Conservation (phyloP, 345 rosid species). For the Cochlearia excelsa region DNA sequence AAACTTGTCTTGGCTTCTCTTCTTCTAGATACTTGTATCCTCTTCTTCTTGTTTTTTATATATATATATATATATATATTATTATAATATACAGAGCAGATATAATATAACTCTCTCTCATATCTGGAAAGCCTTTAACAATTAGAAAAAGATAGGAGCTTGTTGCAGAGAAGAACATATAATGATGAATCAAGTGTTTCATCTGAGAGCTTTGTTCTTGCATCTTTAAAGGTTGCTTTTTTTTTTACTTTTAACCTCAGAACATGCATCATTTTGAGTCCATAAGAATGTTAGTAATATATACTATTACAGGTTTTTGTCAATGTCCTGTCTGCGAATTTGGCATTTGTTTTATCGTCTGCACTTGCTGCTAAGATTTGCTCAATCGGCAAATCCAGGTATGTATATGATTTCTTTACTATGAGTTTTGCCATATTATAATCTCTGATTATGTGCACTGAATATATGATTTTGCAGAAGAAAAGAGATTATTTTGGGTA, state of each 20-base stretch:
- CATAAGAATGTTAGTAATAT: background rate
- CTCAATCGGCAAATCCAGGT: slow-evolving; percentile 48
- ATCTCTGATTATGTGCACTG: slow-evolving; percentile 2
- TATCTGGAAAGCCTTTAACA: slow-evolving; percentile 42
- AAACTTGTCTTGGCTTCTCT: slow-evolving; percentile 54
- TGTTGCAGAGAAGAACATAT: slow-evolving; percentile 39
- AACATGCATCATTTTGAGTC: slow-evolving; percentile 1
- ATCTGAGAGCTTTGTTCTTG: slow-evolving; percentile 28
- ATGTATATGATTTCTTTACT: background rate
- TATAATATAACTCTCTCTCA: background rate
- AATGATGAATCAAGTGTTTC: slow-evolving; percentile 41
- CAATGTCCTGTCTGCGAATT: slow-evolving; percentile 59
- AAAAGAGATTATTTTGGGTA: slow-evolving; percentile 49
- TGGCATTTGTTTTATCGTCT: slow-evolving; percentile 49
- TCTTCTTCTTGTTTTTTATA: slow-evolving; percentile 1
- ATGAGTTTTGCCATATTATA: background rate
- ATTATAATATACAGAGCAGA: background rate
- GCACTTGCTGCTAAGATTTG: slow-evolving; percentile 41
- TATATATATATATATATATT: background rate
- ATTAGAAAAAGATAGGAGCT: slow-evolving; percentile 49
- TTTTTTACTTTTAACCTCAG: background rate
- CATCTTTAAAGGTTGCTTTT: slow-evolving; percentile 21
- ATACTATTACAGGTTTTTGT: slow-evolving; percentile 45
- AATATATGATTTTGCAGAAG: slow-evolving; percentile 23
- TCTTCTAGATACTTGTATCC: slow-evolving; percentile 86